Evolutionary conservation across 805 yeast species (phyloP), one percentile per base, ranked within the genome.

Genomic region (Kuraishia piskuri): DNA sequence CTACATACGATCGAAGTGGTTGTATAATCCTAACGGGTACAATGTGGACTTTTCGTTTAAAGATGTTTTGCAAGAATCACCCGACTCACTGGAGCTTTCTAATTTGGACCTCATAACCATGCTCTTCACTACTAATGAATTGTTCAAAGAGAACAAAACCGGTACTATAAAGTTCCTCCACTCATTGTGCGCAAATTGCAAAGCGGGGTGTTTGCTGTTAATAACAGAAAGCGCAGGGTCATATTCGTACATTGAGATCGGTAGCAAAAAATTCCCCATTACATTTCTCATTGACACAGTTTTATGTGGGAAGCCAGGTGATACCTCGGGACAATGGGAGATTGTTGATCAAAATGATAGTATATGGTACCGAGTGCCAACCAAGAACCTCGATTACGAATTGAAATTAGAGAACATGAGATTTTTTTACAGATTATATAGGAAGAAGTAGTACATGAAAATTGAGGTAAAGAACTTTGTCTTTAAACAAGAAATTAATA

Each of bases 171-270:
- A 75, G 52, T 72, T 86, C 51, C 70, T 90, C 52, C 82, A 83
- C 55, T 63, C 68, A 10, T 66, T 90, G 54, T 76, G 79, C 52
- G 57, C 62, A 4, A 46, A 63, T 7, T 88, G 95, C 66, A 63
- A 67, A 37, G 53, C 65, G 1, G 94, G 91, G 0, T 68, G 88
- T 17, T 66, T 78, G 25, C 67, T 90, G 37, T 71, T 90, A 48
- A 80, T 90, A 22, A 80, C 88, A 1, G 97, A 90, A 62, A 85
- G 94, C 68, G 97, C 97, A 0, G 96, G 97, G 0, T 86, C 95
- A 9, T 90, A 84, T 67, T 88, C 96, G 1, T 84, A 88, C 60
- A 86, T 90, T 44, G 76, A 81, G 2, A 77, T 90, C 47, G 96
- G 96, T 2, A 67, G 80, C 26, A 89, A 86, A 64, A 78, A 73